These are phyloP conservation scores for Rhizopogon vinicolor DNA, from an alignment of 768 basidiomycete genomes.

Conservation along the genomic window DNA sequence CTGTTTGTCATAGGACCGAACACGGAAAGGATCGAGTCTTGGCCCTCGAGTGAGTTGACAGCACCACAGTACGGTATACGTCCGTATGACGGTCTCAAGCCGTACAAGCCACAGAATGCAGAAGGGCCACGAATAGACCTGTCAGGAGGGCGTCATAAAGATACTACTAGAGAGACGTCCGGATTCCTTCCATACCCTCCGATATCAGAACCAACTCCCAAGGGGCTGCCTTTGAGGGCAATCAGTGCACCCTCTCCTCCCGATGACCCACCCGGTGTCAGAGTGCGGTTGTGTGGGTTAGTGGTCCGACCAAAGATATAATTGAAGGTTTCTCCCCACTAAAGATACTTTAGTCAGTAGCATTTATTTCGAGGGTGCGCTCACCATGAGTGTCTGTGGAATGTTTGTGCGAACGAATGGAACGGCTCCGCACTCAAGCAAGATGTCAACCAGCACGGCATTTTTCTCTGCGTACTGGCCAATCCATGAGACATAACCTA, in stretches of 20 bases:
- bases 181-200: conserved; percentile 46
- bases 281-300: conserved; percentile 68
- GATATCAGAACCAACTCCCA: conserved; percentile 77
- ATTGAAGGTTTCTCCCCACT: conserved; percentile 81
- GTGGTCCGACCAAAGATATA: conserved; percentile 71
- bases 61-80: conserved; percentile 72
- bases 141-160: neutral
- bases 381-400: conserved; percentile 71
- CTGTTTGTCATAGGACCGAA: conserved; percentile 66
- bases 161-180: too few relatives aligned
- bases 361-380: conserved; percentile 1
- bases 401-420: conserved; percentile 70
- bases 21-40: conserved; percentile 66
- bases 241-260: conserved; percentile 84
- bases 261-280: conserved; percentile 76
- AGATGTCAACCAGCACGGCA: conserved; percentile 58
- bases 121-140: conserved; percentile 73
- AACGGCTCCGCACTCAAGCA: conserved; percentile 63
- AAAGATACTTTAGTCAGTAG: neutral
- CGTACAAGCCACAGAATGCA: conserved; percentile 65
- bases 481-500: conserved; percentile 61
- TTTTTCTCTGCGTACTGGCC: conserved; percentile 55
- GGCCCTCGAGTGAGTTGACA: conserved; percentile 61
- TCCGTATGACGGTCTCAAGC: conserved; percentile 61
- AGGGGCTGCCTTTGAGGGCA: conserved; percentile 8